Evolutionary conservation across 768 basidiomycete genomes (phyloP), one percentile per base, ranked within the genome.

Genomic region (Ramaria sp.): DNA sequence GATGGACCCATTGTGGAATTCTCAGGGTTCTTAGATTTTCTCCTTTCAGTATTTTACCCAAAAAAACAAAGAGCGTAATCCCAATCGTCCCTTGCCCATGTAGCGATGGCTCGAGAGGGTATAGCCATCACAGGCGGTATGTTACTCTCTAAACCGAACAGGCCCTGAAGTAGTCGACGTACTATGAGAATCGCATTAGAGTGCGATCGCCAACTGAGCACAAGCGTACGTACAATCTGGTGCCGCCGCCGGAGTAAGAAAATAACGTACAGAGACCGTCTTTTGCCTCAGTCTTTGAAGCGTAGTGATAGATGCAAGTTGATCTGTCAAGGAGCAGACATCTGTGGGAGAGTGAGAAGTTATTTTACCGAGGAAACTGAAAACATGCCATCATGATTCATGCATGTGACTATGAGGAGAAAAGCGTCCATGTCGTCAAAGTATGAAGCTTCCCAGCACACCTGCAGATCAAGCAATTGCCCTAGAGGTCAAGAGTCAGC

Each of bases 1-100:
- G 62, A 76, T 76, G 73, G 73, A 77, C 43, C 74, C 72, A 64
- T 70, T 78, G 58, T 81, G 79, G 79, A 80, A 49, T 78, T 78
- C 57, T 20, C 34, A 38, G 12, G 9, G 20, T 22, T 22, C 24
- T 47, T 27, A 24, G 22, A 43, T 24, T 27, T 34, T n/a, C 15
- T 34, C 30, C 13, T 12, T 9, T 15, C 19, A 49, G 20, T 46
- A 20, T 22, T 22, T 37, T 57, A 57, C 15, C 45, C 55, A 38
- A 79, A 59, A 53, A 82, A 71, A 64, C 77, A 78, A 57, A 84
- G 63, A 19, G 76, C 80, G 64, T 74, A 74, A 64, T 83, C 78
- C 81, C 82, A 86, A 54, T 75, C 67, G 57, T 78, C 72, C 30
- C 58, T 60, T 1, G 64, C 62, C 15, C 59, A 58, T 34, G 74